A percentile compares a stretch with the other conserved stretches of the same genome.
Evolutionary conservation across 108 stramenopile genomes (phyloP).

Genomic region (Chaetoceros tenuissimus): DNA sequence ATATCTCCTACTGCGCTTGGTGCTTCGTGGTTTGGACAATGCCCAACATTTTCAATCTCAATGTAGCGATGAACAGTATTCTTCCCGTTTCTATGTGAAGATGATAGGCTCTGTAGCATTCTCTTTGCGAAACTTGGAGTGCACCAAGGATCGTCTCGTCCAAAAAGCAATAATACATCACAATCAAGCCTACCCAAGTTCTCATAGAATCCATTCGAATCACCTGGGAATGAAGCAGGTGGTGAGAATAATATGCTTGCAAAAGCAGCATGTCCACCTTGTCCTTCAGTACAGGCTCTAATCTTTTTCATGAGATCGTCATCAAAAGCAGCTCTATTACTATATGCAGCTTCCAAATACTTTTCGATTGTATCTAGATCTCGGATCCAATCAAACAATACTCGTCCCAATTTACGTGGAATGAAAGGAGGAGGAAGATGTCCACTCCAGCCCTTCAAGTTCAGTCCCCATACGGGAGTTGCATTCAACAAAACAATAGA

Average conservation of each 20-base stretch:
- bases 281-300: slow-evolving; percentile 54
- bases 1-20: slow-evolving; percentile 54
- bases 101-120: slow-evolving; percentile 18
- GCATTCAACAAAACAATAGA: slow-evolving; percentile 63
- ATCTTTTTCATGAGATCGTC: slow-evolving; percentile 37
- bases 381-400: slow-evolving; percentile 58
- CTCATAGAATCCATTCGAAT: slow-evolving; percentile 26
- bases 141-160: slow-evolving; percentile 72
- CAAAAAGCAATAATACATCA: slow-evolving; percentile 66
- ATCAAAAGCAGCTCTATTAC: slow-evolving; percentile 39
- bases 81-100: background rate
- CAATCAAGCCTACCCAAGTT: slow-evolving; percentile 33
- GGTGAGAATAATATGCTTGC: slow-evolving; percentile 70
- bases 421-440: slow-evolving; percentile 49
- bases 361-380: slow-evolving; percentile 47
- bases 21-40: slow-evolving; percentile 80
- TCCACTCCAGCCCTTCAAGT: slow-evolving; percentile 71
- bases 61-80: slow-evolving; percentile 40
- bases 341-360: slow-evolving; percentile 54
- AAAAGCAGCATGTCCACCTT: slow-evolving; percentile 85
- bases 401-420: slow-evolving; percentile 47
- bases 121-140: slow-evolving; percentile 35
- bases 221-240: slow-evolving; percentile 24
- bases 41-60: slow-evolving; percentile 64
- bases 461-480: slow-evolving; percentile 84